Evolutionary conservation across 768 basidiomycete genomes (phyloP), one percentile per base, ranked within the genome.

Genomic region (Plicaturopsis crispa): DNA sequence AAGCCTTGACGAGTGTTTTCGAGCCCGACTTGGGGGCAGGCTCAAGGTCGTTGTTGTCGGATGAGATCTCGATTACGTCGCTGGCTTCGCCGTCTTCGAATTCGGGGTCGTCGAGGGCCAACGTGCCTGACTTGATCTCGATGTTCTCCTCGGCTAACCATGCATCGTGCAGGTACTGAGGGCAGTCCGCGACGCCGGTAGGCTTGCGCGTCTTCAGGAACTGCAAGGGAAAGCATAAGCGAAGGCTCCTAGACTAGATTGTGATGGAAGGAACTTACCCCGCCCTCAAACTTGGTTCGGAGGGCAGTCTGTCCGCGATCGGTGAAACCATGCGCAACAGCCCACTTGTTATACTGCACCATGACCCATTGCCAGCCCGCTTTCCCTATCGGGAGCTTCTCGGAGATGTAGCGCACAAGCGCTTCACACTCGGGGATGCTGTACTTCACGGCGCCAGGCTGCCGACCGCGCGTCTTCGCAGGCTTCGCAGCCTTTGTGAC

Each of bases 131-230:
- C 13, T 33, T 23, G n/a, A n/a, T n/a, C n/a, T n/a, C n/a, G n/a
- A n/a, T n/a, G n/a, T n/a, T n/a, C 30, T 52, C 49, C 24, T 48
- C 50, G 22, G 57, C 53, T 4, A 42, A 31, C 0, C 38, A 21
- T 1, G 50, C 56, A n/a, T 33, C 39, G n/a, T 43, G 39, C 11
- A 56, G 31, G 11, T 54, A 46, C 14, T 43, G 47, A 12, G 53
- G 55, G 35, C 50, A 52, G 0, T 41, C 20, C 3, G 46, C 54
- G 45, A 41, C 42, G 12, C 60, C 57, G 3, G 53, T 62, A n/a
- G 59, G 57, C 45, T 59, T 55, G 12, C 44, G 50, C 3, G 46
- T 48, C 28, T 46, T 53, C 5, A 53, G 31, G 8, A 56, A 32
- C 43, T 50, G 17, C 20, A 14, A 36, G 50, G 50, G 23, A 41